Evolutionary conservation across 23 red algal genomes (phyloP).

Genomic region (Gracilaria gracilis): DNA sequence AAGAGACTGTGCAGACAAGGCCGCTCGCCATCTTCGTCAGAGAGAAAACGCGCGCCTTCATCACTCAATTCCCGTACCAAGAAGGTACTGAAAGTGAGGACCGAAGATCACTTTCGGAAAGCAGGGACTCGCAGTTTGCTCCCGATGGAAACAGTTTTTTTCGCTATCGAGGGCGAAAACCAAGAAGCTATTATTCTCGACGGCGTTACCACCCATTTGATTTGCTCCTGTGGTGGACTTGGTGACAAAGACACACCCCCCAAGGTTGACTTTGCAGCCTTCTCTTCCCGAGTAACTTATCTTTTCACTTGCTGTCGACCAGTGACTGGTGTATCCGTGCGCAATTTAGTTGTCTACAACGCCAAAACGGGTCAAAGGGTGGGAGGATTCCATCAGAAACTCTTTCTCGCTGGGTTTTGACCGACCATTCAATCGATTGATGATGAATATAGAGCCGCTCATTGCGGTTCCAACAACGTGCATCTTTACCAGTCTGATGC

Average conservation of each 20-base stretch:
- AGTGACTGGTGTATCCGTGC: slow-evolving; percentile 48
- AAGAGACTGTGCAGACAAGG: slow-evolving; percentile 9
- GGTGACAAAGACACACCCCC: slow-evolving; percentile 41
- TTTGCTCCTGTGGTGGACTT: slow-evolving; percentile 59
- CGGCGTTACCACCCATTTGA: slow-evolving; percentile 26
- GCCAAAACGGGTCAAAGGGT: slow-evolving; percentile 61
- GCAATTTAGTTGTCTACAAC: slow-evolving; percentile 69
- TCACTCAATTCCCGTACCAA: slow-evolving; percentile 60
- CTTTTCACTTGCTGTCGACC: slow-evolving; percentile 81
- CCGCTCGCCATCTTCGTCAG: slow-evolving; percentile 61
- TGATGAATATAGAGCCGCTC: slow-evolving; percentile 84
- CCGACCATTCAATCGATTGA: slow-evolving; percentile 91
- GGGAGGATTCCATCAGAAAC: slow-evolving; percentile 73
- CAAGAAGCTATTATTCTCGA: slow-evolving; percentile 54
- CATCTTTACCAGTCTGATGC: slow-evolving; percentile 74
- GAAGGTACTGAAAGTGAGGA: slow-evolving; percentile 25
- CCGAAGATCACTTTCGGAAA: slow-evolving; percentile 43
- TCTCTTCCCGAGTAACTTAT: slow-evolving; percentile 86
- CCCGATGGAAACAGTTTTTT: slow-evolving; percentile 56
- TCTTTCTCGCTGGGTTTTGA: slow-evolving; percentile 63
- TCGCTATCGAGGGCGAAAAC: slow-evolving; percentile 61
- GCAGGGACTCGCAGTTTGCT: slow-evolving; percentile 57
- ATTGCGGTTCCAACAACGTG: slow-evolving; percentile 65
- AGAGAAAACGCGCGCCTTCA: slow-evolving; percentile 59
- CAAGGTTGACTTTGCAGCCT: slow-evolving; percentile 77